A percentile compares a stretch with the other conserved stretches of the same genome.
Evolutionary conservation across 2,329 filamentous ascomycete species (phyloP).

Genomic region (Didymellaceae sp.): DNA sequence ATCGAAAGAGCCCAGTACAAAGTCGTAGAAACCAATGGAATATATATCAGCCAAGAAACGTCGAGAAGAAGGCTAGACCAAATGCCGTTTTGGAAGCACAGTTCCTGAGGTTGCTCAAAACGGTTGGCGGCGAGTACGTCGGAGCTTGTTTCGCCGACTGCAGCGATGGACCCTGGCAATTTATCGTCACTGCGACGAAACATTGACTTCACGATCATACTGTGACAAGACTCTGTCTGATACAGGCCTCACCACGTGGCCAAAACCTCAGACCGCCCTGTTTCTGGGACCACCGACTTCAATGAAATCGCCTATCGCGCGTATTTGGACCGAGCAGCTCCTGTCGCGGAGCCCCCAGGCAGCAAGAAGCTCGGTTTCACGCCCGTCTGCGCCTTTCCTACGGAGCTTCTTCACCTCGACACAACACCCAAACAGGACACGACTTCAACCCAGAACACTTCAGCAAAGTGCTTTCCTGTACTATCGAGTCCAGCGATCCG

Average conservation of each 20-base stretch:
- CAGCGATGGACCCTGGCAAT: slow-evolving; percentile 14
- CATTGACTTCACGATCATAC: slow-evolving; percentile 4
- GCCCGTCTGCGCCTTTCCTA: slow-evolving; percentile 12
- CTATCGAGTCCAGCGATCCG: slow-evolving; percentile 27
- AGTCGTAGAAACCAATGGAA: too few relatives aligned
- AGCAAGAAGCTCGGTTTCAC: slow-evolving; percentile 16
- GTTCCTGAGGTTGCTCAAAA: not conserved
- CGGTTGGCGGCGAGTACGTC: slow-evolving; percentile 7
- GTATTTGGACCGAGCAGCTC: slow-evolving; percentile 33
- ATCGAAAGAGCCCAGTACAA: not conserved
- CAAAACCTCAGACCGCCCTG: not conserved
- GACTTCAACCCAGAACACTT: slow-evolving; percentile 13
- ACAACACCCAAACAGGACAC: slow-evolving; percentile 14
- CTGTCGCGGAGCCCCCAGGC: slow-evolving; percentile 23
- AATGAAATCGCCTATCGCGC: slow-evolving; percentile 37
- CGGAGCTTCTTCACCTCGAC: slow-evolving; percentile 41
- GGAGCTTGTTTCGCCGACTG: slow-evolving; percentile 16
- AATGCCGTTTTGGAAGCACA: not conserved
- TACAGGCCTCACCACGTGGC: slow-evolving; percentile 5
- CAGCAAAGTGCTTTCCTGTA: slow-evolving; percentile 24
- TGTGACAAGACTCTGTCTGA: slow-evolving; percentile 13
- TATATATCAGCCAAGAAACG: too few relatives aligned
- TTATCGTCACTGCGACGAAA: slow-evolving; percentile 18
- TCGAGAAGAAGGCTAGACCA: too few relatives aligned
- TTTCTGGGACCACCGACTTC: slow-evolving; percentile 8